A percentile compares a stretch with the other conserved stretches of the same genome.
phyloP scores from a whole-genome alignment of 2,329 filamentous ascomycete species.

The Lachnellula suecica region DNA sequence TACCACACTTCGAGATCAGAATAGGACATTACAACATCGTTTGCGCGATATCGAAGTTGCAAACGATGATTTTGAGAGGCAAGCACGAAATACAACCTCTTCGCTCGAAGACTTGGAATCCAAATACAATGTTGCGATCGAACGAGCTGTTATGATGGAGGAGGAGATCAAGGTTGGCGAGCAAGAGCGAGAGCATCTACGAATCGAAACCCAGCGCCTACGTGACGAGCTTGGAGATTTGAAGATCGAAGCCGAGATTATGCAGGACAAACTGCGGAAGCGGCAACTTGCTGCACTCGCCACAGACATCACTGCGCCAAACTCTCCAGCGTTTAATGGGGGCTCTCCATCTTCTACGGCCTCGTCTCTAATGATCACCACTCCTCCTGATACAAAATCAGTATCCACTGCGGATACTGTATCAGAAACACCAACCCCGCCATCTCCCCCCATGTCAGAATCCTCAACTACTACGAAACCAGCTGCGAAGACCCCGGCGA shows the following conservation, averaged over 20 bases:
- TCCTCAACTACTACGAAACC: conserved; percentile 49
- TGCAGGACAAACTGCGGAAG: conserved; percentile 89
- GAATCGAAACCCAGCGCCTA: conserved; percentile 87
- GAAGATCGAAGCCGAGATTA: conserved; percentile 91
- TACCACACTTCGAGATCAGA: conserved; percentile 82
- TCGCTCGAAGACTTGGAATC: conserved; percentile 96
- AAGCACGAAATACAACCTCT: conserved; percentile 92
- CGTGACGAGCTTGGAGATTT: conserved; percentile 90
- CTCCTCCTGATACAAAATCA: conserved; percentile 73
- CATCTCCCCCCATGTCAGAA: conserved; percentile 92
- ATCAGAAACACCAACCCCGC: conserved; percentile 75
- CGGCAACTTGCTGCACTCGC: conserved; percentile 59
- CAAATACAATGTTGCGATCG: conserved; percentile 94
- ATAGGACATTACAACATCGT: conserved; percentile 76
- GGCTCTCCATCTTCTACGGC: conserved; percentile 77
- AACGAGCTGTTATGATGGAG: conserved; percentile 88
- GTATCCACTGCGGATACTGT: conserved; percentile 55
- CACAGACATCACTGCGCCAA: conserved; percentile 61
- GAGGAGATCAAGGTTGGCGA: conserved; percentile 91
- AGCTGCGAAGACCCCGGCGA: conserved; percentile 29
- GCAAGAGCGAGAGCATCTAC: conserved; percentile 82
- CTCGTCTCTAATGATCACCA: conserved; percentile 87
- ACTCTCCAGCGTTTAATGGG: conserved; percentile 69
- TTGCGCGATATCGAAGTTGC: conserved; percentile 94
- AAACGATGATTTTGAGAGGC: conserved; percentile 97